These are phyloP conservation scores for Fraxinus sp. DNA, from an alignment of 305 asterid genomes.

Conservation along the genomic window DNA sequence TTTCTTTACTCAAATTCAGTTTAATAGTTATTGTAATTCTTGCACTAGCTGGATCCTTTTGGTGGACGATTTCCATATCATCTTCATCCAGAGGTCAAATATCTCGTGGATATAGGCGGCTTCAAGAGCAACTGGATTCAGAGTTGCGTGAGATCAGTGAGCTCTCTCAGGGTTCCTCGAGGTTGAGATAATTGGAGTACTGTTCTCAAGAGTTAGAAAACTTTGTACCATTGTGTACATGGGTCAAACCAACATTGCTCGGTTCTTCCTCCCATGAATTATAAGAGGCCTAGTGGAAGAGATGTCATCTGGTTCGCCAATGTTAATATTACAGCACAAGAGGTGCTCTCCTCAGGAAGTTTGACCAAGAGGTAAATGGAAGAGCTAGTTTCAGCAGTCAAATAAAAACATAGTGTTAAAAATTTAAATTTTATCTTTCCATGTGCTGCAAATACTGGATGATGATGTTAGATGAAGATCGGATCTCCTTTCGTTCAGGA, in stretches of 20 bases:
- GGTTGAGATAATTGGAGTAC: constrained; percentile 65
- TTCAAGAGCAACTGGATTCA: constrained; percentile 78
- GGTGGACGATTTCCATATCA: constrained; percentile 91
- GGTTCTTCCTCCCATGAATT: constrained; percentile 83
- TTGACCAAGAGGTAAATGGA: constrained; percentile 79
- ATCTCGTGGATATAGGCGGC: constrained; percentile 73
- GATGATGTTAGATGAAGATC: constrained; percentile 99
- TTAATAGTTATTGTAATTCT: constrained; percentile 68
- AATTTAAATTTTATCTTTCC: neutral
- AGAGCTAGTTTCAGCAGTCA: constrained; percentile 18
- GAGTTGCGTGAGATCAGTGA: constrained; percentile 85
- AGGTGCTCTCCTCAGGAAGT: constrained; percentile 95
- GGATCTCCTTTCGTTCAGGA: constrained; percentile 87
- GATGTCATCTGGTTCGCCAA: constrained; percentile 95
- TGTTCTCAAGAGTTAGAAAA: constrained; percentile 80
- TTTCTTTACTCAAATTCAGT: constrained; percentile 61
- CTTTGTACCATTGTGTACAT: constrained; percentile 73
- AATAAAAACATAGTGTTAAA: neutral
- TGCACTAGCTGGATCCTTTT: constrained; percentile 83
- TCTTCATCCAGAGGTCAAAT: constrained; percentile 66
- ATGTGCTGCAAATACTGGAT: constrained; percentile 49
- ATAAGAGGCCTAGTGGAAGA: constrained; percentile 91
- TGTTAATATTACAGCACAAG: constrained; percentile 95
- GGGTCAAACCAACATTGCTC: constrained; percentile 63
- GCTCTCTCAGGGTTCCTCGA: constrained; percentile 63